phyloP scores from a whole-genome alignment of 352 stramenopile species.

The Chrysophaeum taylorii region DNA sequence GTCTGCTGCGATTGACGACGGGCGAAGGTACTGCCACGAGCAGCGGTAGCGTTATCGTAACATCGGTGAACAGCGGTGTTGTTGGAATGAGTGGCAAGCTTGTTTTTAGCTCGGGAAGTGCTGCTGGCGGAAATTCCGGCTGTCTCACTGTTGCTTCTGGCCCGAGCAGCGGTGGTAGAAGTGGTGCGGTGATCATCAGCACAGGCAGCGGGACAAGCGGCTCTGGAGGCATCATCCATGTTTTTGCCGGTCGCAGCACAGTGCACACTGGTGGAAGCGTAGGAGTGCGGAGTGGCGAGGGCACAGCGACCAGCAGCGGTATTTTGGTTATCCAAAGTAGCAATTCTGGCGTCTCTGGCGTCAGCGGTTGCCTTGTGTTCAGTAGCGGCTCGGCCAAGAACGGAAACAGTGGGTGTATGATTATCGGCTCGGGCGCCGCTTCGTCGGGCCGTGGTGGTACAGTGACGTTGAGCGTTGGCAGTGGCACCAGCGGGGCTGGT shows the following conservation, averaged over 20 bases:
- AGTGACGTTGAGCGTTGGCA: conserved; percentile 49
- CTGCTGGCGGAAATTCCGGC: not conserved
- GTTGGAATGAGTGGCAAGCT: not conserved
- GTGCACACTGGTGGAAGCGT: not conserved
- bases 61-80: conserved; percentile 5
- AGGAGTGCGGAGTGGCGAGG: not conserved
- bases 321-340: not conserved
- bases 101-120: not conserved
- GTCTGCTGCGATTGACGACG: conserved; percentile 14
- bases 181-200: conserved; percentile 19
- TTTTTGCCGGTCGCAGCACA: not conserved
- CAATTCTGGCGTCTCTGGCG: conserved; percentile 10
- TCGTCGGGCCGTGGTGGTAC: conserved; percentile 48
- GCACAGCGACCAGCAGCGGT: not conserved
- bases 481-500: conserved; percentile 27
- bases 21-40: conserved; percentile 2
- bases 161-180: conserved; percentile 2
- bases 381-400: conserved; percentile 31
- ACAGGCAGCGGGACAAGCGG: conserved; percentile 13
- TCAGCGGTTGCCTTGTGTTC: conserved; percentile 32
- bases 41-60: conserved; percentile 19
- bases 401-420: conserved; percentile 55
- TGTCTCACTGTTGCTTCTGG: conserved; percentile 22
- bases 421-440: conserved; percentile 49
- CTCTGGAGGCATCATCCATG: conserved; percentile 18